These are phyloP conservation scores for Boehmeria nivea DNA, from an alignment of 306 rosid genomes.

Conservation along the genomic window DNA sequence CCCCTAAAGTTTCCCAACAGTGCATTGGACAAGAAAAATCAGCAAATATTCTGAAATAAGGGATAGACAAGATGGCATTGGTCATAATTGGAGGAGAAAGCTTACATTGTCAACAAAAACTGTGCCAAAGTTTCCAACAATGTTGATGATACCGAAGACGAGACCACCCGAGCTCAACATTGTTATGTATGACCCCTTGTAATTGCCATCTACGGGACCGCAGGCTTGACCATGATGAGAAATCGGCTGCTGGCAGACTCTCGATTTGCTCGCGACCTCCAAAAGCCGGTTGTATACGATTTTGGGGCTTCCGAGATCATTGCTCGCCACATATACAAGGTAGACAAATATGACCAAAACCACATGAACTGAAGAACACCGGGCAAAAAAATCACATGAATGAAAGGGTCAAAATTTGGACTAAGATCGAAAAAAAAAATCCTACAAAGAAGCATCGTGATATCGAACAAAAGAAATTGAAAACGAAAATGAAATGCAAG, in stretches of 20 bases:
- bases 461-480: too few species aligned
- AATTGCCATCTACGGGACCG: conserved; percentile 84
- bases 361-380: conserved; percentile 65
- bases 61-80: conserved; percentile 4
- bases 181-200: conserved; percentile 76
- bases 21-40: neutral
- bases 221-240: conserved; percentile 88
- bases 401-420: conserved; percentile 10
- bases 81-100: conserved; percentile 7
- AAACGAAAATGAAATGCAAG: neutral
- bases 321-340: conserved; percentile 78
- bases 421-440: neutral
- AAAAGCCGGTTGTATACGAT: conserved; percentile 53
- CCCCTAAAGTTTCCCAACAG: conserved; percentile 48
- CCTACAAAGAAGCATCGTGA: too few species aligned
- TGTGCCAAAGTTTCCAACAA: conserved; percentile 87
- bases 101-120: conserved; percentile 93
- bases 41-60: conserved; percentile 3
- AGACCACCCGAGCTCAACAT: conserved; percentile 94
- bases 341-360: conserved; percentile 82
- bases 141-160: conserved; percentile 79
- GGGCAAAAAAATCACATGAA: neutral
- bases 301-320: conserved; percentile 77
- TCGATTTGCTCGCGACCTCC: conserved; percentile 72
- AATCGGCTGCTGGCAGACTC: conserved; percentile 64